phyloP scores from a whole-genome alignment of 139 green algal species.

The Yamagishiella unicocca region DNA sequence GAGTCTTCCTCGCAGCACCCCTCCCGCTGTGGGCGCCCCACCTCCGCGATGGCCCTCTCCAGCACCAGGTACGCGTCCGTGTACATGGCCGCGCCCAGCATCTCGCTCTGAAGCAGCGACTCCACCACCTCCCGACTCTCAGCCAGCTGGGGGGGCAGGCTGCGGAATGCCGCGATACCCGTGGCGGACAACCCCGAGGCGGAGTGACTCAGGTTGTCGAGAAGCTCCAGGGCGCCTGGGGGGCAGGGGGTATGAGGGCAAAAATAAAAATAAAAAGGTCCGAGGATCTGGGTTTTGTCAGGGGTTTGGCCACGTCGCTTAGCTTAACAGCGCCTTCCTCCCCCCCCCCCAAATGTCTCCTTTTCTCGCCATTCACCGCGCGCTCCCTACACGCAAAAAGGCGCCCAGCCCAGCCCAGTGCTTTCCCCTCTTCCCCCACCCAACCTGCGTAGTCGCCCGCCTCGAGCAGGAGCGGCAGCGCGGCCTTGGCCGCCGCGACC shows the following conservation, averaged over 20 bases:
- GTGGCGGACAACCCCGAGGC: conserved; percentile 36
- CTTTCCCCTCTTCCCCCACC: neutral
- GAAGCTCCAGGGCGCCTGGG: conserved; percentile 76
- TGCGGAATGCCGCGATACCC: conserved; percentile 58
- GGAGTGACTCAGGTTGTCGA: conserved; percentile 69
- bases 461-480: conserved; percentile 80
- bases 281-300: neutral
- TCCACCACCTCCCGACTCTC: conserved; percentile 40
- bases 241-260: neutral
- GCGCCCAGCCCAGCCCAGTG: no score
- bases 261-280: no score
- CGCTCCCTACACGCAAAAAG: no score
- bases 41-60: conserved; percentile 45
- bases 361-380: no score
- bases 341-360: neutral
- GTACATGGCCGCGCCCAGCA: conserved; percentile 57
- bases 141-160: conserved; percentile 45
- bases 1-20: no score
- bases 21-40: neutral
- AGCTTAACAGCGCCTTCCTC: neutral
- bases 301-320: neutral
- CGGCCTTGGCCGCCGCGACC: conserved; percentile 67
- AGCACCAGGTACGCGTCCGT: conserved; percentile 45
- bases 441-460: conserved; percentile 78
- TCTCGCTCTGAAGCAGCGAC: conserved; percentile 66